Conservation (phyloP, 257 asterid genomes). For the Scutellaria minor region DNA sequence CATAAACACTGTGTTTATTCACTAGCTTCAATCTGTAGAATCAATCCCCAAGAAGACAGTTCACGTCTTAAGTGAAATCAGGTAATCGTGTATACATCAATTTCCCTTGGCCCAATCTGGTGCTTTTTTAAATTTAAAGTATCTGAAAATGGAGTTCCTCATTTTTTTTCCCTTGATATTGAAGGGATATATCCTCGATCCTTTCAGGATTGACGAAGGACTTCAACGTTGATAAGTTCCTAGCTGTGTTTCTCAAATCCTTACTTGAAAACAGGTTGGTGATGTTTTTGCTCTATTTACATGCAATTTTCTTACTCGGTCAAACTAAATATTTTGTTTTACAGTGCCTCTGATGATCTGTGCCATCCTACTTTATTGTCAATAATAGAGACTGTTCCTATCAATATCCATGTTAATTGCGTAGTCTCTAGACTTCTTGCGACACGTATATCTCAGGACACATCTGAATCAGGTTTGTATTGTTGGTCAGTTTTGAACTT, state of each 20-base stretch:
- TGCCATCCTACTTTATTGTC: conserved; percentile 53
- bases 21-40: conserved; percentile 75
- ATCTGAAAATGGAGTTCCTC: conserved; percentile 25
- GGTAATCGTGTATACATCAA: conserved; percentile 45
- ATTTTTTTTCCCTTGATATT: conserved; percentile 33
- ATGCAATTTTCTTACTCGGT: conserved; percentile 1
- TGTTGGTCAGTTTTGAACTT: conserved; percentile 12
- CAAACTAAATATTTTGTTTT: conserved; percentile 37
- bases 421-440: conserved; percentile 63
- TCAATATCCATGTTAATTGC: conserved; percentile 53
- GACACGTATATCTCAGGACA: conserved; percentile 46
- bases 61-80: conserved; percentile 57
- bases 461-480: conserved; percentile 61
- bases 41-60: conserved; percentile 77
- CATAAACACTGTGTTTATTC: conserved; percentile 30
- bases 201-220: conserved; percentile 65
- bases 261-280: conserved; percentile 78
- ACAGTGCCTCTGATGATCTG: conserved; percentile 66
- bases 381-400: conserved; percentile 60
- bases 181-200: conserved; percentile 70
- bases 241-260: conserved; percentile 71
- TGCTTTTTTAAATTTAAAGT: conserved; percentile 23
- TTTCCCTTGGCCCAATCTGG: conserved; percentile 19
- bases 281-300: conserved; percentile 19
- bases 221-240: conserved; percentile 76